phyloP scores from a whole-genome alignment of 2,329 filamentous ascomycete genomes.

The Calonectria crousiana region DNA sequence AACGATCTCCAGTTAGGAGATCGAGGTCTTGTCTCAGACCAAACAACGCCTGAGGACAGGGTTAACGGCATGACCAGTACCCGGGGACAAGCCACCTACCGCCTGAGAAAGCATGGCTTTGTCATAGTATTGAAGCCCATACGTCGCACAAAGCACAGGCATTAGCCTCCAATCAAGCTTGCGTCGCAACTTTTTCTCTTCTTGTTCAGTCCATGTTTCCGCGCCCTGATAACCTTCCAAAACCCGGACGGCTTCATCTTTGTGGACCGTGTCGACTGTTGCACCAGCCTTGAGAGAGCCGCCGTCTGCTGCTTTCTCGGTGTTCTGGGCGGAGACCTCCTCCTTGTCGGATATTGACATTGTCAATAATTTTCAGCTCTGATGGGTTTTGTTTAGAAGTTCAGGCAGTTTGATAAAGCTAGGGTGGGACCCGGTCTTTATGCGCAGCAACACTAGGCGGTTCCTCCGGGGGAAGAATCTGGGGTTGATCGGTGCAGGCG shows the following conservation, averaged over 20 bases:
- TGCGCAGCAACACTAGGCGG: background rate
- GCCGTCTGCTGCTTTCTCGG: slow-evolving; percentile 16
- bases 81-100: slow-evolving; percentile 43
- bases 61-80: background rate
- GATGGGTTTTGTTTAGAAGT: background rate
- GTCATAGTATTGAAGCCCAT: slow-evolving; percentile 61
- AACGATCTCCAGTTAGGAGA: slow-evolving; percentile 55
- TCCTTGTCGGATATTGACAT: slow-evolving; percentile 38
- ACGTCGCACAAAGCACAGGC: slow-evolving; percentile 60
- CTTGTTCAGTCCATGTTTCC: slow-evolving; percentile 54
- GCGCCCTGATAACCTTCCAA: slow-evolving; percentile 56
- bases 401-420: background rate
- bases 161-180: slow-evolving; percentile 50
- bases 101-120: slow-evolving; percentile 68
- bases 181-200: slow-evolving; percentile 56
- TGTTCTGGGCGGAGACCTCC: slow-evolving; percentile 19
- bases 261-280: slow-evolving; percentile 35
- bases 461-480: slow-evolving; percentile 15
- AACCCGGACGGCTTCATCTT: slow-evolving; percentile 52
- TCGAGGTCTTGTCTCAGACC: slow-evolving; percentile 37
- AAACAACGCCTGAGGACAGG: slow-evolving; percentile 29
- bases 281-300: background rate
- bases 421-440: slow-evolving; percentile 30
- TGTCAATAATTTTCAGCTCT: background rate
- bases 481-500: slow-evolving; percentile 24